phyloP scores from a whole-genome alignment of 352 stramenopile genomes.

The Phytophthora multivora region DNA sequence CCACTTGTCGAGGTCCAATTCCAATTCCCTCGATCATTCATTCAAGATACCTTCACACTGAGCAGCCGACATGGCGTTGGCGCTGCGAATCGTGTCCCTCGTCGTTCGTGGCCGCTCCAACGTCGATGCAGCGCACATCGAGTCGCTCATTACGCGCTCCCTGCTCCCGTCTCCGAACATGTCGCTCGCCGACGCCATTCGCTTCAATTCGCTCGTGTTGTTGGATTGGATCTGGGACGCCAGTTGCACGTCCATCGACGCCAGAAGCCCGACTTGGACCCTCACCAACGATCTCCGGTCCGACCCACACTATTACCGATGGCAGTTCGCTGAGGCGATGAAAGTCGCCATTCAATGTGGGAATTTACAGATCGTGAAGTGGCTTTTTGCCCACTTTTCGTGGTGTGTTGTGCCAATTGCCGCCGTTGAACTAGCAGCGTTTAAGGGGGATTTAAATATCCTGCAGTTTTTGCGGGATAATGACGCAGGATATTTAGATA shows the following conservation, averaged over 20 bases:
- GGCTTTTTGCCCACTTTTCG: conserved; percentile 1
- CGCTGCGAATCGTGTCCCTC: no score
- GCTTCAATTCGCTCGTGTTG: background rate
- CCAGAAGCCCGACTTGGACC: background rate
- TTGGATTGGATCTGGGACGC: background rate
- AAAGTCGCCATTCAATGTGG: background rate
- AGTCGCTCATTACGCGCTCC: background rate
- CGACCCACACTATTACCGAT: background rate
- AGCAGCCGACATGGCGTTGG: no score
- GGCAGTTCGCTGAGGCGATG: background rate
- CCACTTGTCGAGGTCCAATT: no score
- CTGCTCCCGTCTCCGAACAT: background rate
- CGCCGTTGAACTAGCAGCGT: background rate
- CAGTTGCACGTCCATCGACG: background rate
- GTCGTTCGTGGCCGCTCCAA: no score
- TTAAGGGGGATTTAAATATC: background rate
- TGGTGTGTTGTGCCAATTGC: background rate
- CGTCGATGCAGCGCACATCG: background rate
- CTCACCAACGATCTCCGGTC: conserved; percentile 6
- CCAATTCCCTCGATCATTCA: no score
- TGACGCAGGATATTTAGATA: no score
- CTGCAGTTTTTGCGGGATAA: background rate
- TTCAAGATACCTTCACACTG: no score
- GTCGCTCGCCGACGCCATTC: background rate
- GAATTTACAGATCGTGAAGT: background rate